These are phyloP conservation scores for Lignosus rhinocerotis DNA, from an alignment of 1,284 basidiomycete species.

Conservation along the genomic window DNA sequence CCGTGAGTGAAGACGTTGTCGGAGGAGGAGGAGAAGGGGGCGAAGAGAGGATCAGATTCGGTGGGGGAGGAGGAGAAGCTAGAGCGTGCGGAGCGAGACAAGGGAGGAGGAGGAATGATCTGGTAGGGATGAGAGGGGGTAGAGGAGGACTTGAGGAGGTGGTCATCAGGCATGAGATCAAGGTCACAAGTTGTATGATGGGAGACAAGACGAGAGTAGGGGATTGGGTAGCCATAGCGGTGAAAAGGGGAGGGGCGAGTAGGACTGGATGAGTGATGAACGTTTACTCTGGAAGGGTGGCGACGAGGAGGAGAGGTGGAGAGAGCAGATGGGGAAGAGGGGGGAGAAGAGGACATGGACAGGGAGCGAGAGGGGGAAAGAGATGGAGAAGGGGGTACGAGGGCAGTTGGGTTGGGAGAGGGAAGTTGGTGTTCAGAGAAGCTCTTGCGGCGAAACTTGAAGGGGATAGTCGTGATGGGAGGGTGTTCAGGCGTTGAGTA, in stretches of 20 bases:
- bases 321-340: slow-evolving; percentile 17
- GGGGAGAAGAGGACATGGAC: slow-evolving; percentile 22
- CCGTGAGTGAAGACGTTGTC: slow-evolving; percentile 2
- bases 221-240: slow-evolving; percentile 17
- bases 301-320: slow-evolving; percentile 14
- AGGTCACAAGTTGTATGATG: slow-evolving; percentile 1
- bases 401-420: slow-evolving; percentile 6
- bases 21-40: slow-evolving; percentile 5
- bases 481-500: too few species aligned
- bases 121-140: slow-evolving; percentile 13
- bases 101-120: slow-evolving; percentile 4
- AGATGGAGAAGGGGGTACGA: slow-evolving; percentile 18
- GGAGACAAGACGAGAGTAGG: slow-evolving; percentile 10
- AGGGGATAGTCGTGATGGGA: too few species aligned
- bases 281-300: slow-evolving; percentile 8
- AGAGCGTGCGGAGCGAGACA: background rate
- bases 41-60: background rate
- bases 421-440: slow-evolving; percentile 21
- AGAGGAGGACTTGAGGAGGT: background rate
- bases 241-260: slow-evolving; percentile 9
- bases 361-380: slow-evolving; percentile 20
- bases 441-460: slow-evolving; percentile 28
- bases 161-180: slow-evolving; percentile 2
- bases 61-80: slow-evolving; percentile 3
- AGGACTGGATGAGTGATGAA: slow-evolving; percentile 16